Evolutionary conservation across 2,329 filamentous ascomycete species (phyloP).

Genomic region (Graphium sp.): DNA sequence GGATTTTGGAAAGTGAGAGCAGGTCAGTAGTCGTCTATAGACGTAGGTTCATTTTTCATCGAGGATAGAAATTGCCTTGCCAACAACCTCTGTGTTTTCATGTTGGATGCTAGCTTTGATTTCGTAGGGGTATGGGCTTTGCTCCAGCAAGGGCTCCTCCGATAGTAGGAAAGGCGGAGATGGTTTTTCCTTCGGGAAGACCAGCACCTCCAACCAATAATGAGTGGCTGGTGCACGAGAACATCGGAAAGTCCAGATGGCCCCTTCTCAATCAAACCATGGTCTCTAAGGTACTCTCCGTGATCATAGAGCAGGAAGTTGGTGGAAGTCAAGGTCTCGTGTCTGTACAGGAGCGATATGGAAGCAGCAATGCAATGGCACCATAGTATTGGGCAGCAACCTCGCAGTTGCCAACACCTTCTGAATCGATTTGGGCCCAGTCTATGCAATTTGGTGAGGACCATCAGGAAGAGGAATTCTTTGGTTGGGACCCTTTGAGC

Average conservation of each 20-base stretch:
- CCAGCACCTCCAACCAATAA: conserved; percentile 23
- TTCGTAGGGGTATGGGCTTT: conserved; percentile 24
- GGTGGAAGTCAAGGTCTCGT: too few species aligned
- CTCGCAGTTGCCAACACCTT: too few species aligned
- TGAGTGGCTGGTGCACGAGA: conserved; percentile 23
- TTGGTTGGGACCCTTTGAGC: too few species aligned
- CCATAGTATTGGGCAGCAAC: too few species aligned
- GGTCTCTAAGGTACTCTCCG: conserved; percentile 27
- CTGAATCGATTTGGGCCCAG: too few species aligned
- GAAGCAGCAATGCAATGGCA: too few species aligned
- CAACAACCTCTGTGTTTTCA: conserved; percentile 21
- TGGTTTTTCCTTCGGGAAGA: conserved; percentile 15
- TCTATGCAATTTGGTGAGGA: too few species aligned
- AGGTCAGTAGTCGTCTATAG: too few species aligned
- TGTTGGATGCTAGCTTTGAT: conserved; percentile 26
- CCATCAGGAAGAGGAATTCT: too few species aligned
- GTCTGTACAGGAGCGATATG: too few species aligned
- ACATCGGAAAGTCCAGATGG: conserved; percentile 22
- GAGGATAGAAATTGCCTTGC: conserved; percentile 20
- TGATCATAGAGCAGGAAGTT: too few species aligned
- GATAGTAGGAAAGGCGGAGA: conserved; percentile 17
- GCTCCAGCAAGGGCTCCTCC: conserved; percentile 26
- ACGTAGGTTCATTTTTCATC: conserved; percentile 21
- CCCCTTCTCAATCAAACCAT: conserved; percentile 31
- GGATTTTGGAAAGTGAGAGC: too few species aligned